Conservation (phyloP, 2,329 filamentous ascomycete genomes). For the Scedosporium aurantiacum region DNA sequence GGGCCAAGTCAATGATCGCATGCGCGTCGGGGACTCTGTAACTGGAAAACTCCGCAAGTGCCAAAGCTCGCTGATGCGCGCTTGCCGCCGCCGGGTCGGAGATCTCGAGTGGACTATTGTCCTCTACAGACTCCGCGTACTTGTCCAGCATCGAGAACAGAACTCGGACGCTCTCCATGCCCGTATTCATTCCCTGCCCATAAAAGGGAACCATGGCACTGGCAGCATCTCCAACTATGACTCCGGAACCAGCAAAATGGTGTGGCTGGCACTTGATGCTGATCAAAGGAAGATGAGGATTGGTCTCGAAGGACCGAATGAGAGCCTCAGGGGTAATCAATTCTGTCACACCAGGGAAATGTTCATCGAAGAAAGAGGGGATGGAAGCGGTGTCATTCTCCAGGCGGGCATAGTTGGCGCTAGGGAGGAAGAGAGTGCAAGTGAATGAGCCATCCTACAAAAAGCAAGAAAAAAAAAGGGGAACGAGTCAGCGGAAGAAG, state of each 20-base stretch:
- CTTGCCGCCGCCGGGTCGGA: slow-evolving; percentile 30
- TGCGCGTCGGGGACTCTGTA: slow-evolving; percentile 68
- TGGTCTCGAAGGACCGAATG: slow-evolving; percentile 61
- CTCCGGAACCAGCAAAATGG: slow-evolving; percentile 64
- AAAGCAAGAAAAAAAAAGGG: not conserved
- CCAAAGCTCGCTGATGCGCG: slow-evolving; percentile 45
- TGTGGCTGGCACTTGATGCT: slow-evolving; percentile 88
- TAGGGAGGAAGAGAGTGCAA: slow-evolving; percentile 83
- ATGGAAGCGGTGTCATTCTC: slow-evolving; percentile 50
- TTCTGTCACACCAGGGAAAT: slow-evolving; percentile 78
- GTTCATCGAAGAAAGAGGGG: slow-evolving; percentile 62
- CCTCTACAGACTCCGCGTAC: slow-evolving; percentile 36
- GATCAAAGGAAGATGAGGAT: slow-evolving; percentile 87
- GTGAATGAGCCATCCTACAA: slow-evolving; percentile 77
- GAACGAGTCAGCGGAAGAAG: not conserved
- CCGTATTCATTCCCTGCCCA: slow-evolving; percentile 95
- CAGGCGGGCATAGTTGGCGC: slow-evolving; percentile 55
- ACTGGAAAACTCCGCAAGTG: slow-evolving; percentile 64
- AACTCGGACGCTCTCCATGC: slow-evolving; percentile 84
- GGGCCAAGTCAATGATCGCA: slow-evolving; percentile 83
- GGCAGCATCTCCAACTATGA: slow-evolving; percentile 86
- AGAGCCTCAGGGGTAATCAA: slow-evolving; percentile 60
- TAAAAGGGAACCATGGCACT: slow-evolving; percentile 99
- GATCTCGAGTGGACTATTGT: slow-evolving; percentile 26
- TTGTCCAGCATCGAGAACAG: slow-evolving; percentile 75